Base-by-base conservation (phyloP, 345 rosid genomes). In the Pistacia vera region DNA sequence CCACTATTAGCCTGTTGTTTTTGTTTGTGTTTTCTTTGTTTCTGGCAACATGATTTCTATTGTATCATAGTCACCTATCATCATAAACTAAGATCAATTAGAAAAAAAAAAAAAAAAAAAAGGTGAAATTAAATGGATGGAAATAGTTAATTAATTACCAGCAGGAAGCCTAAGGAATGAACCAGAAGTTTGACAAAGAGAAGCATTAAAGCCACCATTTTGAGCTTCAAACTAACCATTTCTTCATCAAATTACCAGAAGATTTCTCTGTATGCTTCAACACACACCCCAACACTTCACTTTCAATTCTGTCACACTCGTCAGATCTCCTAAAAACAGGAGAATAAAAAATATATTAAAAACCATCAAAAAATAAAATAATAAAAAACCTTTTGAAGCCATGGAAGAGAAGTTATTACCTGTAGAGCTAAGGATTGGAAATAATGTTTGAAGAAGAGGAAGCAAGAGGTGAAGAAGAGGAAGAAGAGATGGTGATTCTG, bases 11-110 rank as follows among this genome's bases (percentile, higher is more conserved):
- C 78, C 92, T 84, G 70, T 0, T 84, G 70, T 0, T n/a, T 33
- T 52, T 4, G n/a, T 41, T 38, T 17, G 30, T 60, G 2, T 46
- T 76, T 5, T 73, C 25, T 11, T 76, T 72, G 3, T 62, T 66
- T 64, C 70, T 18, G 41, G 41, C 5, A 60, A 30, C 17, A 66
- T 54, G 5, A 85, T 66, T 12, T 84, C 89, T 22, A 87, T 76
- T n/a, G 80, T 84, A 89, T 74, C 90, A 62, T 89, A 85, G 20
- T 87, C 90, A 20, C 92, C 92, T 88, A 90, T 68, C 33, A 30
- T 17, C 11, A 18, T 63, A 20, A 56, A 11, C 13, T 9, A 28
- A 44, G 20, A 48, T 17, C 33, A 17, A 62, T 8, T 56, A 20
- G 17, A 20, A 20, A n/a, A n/a, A 54, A 17, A 25, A 25, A 55